Percentiles rank a stretch among this genome's conserved stretches.
These are phyloP conservation scores for Capsicum rhomboideum DNA, from an alignment of 257 asterid genomes.

Conservation along the genomic window DNA sequence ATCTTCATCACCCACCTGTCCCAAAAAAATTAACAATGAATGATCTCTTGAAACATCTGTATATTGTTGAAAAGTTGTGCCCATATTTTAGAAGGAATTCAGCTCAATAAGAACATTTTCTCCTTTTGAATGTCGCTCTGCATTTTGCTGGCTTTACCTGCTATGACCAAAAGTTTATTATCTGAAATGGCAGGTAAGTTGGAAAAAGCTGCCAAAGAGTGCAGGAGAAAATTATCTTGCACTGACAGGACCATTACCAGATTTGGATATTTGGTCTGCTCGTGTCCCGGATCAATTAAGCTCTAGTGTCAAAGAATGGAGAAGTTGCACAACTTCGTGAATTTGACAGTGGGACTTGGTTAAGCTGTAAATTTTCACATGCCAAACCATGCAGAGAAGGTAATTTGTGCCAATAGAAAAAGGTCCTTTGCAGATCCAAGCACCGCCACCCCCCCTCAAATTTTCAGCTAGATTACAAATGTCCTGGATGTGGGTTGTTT, in stretches of 20 bases:
- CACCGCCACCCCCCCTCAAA: not conserved
- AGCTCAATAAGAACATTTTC: not conserved
- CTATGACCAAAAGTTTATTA: not conserved
- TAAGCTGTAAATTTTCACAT: not conserved
- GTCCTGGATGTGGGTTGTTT: not conserved
- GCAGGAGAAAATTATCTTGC: constrained; percentile 67
- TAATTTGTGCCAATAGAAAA: not conserved
- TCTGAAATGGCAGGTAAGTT: constrained; percentile 15
- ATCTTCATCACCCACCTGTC: not conserved
- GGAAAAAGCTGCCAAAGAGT: constrained; percentile 24
- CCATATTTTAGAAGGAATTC: not conserved
- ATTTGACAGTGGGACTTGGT: not conserved
- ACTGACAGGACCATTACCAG: constrained; percentile 58
- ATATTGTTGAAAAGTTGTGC: not conserved
- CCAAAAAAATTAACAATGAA: not conserved
- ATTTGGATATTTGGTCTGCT: constrained; percentile 48
- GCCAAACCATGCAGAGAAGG: not conserved
- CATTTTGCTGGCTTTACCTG: not conserved
- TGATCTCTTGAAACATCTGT: not conserved
- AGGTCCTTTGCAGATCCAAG: not conserved
- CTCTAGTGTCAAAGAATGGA: constrained; percentile 42
- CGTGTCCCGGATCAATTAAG: constrained; percentile 42
- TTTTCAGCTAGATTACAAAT: not conserved
- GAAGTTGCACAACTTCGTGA: constrained; percentile 19
- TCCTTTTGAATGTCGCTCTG: not conserved